These are phyloP conservation scores for Taxillus chinensis DNA, from an alignment of 164 flowering plant species.

Conservation along the genomic window DNA sequence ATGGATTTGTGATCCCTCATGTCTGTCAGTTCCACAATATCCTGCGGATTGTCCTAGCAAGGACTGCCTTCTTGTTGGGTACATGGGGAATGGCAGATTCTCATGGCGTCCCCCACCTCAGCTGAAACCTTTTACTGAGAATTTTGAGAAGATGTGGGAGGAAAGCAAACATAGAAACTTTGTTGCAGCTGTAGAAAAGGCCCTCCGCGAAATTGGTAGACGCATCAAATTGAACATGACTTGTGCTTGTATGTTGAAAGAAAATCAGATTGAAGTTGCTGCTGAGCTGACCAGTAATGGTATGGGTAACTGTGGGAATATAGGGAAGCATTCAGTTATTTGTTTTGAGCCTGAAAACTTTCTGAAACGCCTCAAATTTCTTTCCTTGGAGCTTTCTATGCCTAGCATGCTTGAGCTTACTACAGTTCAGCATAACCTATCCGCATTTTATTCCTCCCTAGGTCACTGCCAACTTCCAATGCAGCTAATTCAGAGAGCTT, in stretches of 20 bases:
- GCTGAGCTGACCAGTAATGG: constrained; percentile 6
- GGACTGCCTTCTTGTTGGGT: constrained; percentile 28
- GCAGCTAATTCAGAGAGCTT: constrained; percentile 18
- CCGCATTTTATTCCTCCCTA: constrained; percentile 35
- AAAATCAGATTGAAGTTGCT: background rate
- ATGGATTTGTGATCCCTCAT: constrained; percentile 32
- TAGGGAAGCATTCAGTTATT: constrained; percentile 18
- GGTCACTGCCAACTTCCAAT: constrained; percentile 41
- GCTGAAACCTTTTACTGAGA: constrained; percentile 25
- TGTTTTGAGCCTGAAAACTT: constrained; percentile 35
- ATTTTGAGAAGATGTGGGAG: constrained; percentile 18
- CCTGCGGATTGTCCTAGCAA: constrained; percentile 17
- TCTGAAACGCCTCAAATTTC: constrained; percentile 23
- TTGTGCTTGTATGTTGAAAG: constrained; percentile 22
- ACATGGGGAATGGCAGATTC: constrained; percentile 20
- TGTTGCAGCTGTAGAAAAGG: constrained; percentile 29
- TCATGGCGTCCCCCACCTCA: constrained; percentile 22
- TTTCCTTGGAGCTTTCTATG: constrained; percentile 28
- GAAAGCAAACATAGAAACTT: constrained; percentile 23
- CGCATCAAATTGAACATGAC: constrained; percentile 19
- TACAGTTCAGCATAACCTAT: constrained; percentile 27
- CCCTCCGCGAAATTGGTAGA: constrained; percentile 23
- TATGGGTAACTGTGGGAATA: constrained; percentile 20
- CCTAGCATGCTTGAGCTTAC: constrained; percentile 34
- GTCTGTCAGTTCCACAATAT: constrained; percentile 17